Conservation (phyloP, 495 filamentous ascomycete species). For the Parmelia sp. region DNA sequence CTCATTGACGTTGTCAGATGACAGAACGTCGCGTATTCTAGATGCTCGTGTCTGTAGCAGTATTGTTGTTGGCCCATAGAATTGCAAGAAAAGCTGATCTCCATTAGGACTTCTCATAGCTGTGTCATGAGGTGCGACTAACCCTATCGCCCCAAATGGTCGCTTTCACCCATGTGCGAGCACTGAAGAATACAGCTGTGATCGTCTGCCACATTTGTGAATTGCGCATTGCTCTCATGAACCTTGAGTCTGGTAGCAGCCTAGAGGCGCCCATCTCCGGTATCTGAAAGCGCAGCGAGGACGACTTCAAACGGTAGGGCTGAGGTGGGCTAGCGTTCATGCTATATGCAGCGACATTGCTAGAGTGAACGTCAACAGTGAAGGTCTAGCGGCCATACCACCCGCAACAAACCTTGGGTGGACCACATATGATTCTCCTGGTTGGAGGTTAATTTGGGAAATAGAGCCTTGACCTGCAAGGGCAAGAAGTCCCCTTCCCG, state of each 20-base stretch:
- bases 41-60: constrained; percentile 78
- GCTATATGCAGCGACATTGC: constrained; percentile 85
- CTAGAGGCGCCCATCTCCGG: constrained; percentile 53
- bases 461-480: constrained; percentile 79
- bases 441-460: constrained; percentile 69
- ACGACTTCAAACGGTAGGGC: constrained; percentile 79
- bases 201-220: constrained; percentile 64
- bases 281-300: constrained; percentile 68
- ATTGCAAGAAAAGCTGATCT: constrained; percentile 71
- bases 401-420: constrained; percentile 57
- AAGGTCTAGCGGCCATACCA: neutral
- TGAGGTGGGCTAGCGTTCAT: constrained; percentile 64
- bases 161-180: constrained; percentile 68
- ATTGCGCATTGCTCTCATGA: constrained; percentile 61
- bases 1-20: constrained; percentile 72
- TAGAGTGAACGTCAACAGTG: constrained; percentile 29
- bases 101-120: constrained; percentile 8
- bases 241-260: constrained; percentile 56
- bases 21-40: constrained; percentile 68
- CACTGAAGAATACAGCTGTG: constrained; percentile 50
- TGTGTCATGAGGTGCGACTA: constrained; percentile 21
- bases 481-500: constrained; percentile 79
- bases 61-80: constrained; percentile 76
- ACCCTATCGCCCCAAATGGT: constrained; percentile 91
- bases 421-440: constrained; percentile 78